Conservation (phyloP, 495 filamentous ascomycete genomes). For the Halenospora varia region DNA sequence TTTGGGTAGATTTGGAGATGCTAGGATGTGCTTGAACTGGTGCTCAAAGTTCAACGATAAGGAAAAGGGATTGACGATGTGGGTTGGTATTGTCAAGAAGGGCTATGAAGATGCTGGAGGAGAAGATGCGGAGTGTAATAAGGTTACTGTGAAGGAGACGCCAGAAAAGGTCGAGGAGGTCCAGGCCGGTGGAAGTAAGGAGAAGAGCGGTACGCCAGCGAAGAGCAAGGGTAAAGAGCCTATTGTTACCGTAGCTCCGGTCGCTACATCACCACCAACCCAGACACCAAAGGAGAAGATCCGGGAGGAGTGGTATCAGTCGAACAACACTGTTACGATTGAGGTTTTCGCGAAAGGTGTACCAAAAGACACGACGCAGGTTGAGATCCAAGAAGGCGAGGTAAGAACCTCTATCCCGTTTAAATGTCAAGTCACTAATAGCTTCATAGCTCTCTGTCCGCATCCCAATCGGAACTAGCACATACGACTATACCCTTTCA, state of each 20-base stretch:
- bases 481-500: conserved; percentile 64
- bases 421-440: conserved; percentile 18
- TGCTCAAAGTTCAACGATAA: conserved; percentile 55
- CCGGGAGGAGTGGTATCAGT: conserved; percentile 81
- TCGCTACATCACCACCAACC: conserved; percentile 2
- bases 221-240: conserved; percentile 24
- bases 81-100: conserved; percentile 52
- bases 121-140: conserved; percentile 53
- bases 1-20: conserved; percentile 70
- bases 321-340: conserved; percentile 57
- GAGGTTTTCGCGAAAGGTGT: conserved; percentile 71
- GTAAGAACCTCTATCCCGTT: conserved; percentile 8
- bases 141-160: conserved; percentile 57
- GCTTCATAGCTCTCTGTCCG: conserved; percentile 50
- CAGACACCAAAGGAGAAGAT: conserved; percentile 59
- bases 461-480: conserved; percentile 54
- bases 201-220: conserved; percentile 31
- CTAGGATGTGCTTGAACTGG: conserved; percentile 65
- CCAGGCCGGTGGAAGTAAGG: conserved; percentile 4
- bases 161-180: conserved; percentile 41
- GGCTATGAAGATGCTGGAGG: conserved; percentile 47
- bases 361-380: conserved; percentile 27
- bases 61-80: conserved; percentile 60
- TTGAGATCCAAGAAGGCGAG: conserved; percentile 16
- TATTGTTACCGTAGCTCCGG: conserved; percentile 12